phyloP scores from a whole-genome alignment of 345 rosid species.

The Cardamine resedifolia region DNA sequence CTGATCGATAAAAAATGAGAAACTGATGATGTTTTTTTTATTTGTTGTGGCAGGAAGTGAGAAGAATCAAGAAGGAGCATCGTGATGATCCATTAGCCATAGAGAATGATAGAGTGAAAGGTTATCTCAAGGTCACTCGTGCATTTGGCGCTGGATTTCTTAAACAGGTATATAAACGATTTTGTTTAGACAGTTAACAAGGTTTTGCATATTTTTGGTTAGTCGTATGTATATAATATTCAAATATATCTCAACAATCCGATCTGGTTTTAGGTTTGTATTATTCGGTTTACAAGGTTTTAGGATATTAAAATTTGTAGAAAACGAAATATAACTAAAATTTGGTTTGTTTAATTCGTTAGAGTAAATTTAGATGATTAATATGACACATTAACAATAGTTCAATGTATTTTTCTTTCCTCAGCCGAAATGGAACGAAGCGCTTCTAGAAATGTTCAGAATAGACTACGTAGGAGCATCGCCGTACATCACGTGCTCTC shows the following conservation, averaged over 20 bases:
- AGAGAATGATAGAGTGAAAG: slow-evolving; percentile 77
- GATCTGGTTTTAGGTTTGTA: not conserved
- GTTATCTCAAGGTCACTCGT: slow-evolving; percentile 88
- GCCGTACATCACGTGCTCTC: slow-evolving; percentile 76
- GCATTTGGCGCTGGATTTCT: slow-evolving; percentile 96
- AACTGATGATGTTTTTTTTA: not conserved
- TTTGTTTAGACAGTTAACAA: not conserved
- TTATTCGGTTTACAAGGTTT: not conserved
- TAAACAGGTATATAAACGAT: slow-evolving; percentile 54
- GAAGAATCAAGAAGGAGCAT: slow-evolving; percentile 74
- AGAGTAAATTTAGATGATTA: too few relatives aligned
- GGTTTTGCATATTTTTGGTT: not conserved
- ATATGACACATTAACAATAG: too few relatives aligned
- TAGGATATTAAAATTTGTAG: not conserved
- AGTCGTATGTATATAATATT: too few relatives aligned
- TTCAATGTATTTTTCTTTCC: not conserved
- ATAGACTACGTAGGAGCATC: slow-evolving; percentile 74
- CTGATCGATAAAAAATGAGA: not conserved
- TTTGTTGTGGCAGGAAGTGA: slow-evolving; percentile 56
- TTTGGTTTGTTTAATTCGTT: not conserved
- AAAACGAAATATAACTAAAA: not conserved
- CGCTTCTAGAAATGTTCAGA: slow-evolving; percentile 78
- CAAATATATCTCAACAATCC: too few relatives aligned
- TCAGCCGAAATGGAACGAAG: slow-evolving; percentile 91
- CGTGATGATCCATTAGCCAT: slow-evolving; percentile 67